A percentile compares a stretch with the other conserved stretches of the same genome.
phyloP scores from a whole-genome alignment of 2,329 filamentous ascomycete species.

The Microdochium nivale region DNA sequence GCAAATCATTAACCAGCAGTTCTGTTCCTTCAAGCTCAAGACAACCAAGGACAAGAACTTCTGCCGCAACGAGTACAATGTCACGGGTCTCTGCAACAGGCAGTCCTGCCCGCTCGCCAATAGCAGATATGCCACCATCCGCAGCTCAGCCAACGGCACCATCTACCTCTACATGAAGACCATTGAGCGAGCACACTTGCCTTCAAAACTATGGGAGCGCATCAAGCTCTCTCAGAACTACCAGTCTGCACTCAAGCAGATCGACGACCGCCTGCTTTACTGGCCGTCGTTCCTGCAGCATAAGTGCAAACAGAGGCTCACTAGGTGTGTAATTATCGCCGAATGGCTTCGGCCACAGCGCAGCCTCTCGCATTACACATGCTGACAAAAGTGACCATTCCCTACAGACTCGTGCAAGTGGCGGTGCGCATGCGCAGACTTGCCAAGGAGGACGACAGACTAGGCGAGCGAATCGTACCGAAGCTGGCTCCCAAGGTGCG shows the following conservation, averaged over 20 bases:
- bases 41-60: constrained; percentile 84
- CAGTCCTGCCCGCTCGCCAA: constrained; percentile 79
- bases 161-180: constrained; percentile 98
- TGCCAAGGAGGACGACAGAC: constrained; percentile 78
- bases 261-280: constrained; percentile 81
- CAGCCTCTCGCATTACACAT: too few relatives aligned
- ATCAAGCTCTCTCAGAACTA: constrained; percentile 90
- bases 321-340: constrained; percentile 44
- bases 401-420: constrained; percentile 71
- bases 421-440: constrained; percentile 71
- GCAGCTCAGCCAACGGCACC: constrained; percentile 68
- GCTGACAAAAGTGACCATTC: not conserved
- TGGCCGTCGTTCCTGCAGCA: constrained; percentile 91
- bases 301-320: constrained; percentile 95
- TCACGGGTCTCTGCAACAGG: constrained; percentile 37
- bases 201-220: constrained; percentile 88
- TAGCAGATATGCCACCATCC: constrained; percentile 85
- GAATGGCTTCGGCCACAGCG: too few relatives aligned
- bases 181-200: constrained; percentile 78
- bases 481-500: constrained; percentile 86
- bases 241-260: constrained; percentile 75
- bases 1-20: constrained; percentile 91
- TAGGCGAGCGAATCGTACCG: constrained; percentile 82
- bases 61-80: constrained; percentile 91
- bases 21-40: constrained; percentile 92